Evolutionary conservation across 768 basidiomycete species (phyloP), one percentile per base, ranked within the genome.

Genomic region (Coprinopsis marcescibilis): DNA sequence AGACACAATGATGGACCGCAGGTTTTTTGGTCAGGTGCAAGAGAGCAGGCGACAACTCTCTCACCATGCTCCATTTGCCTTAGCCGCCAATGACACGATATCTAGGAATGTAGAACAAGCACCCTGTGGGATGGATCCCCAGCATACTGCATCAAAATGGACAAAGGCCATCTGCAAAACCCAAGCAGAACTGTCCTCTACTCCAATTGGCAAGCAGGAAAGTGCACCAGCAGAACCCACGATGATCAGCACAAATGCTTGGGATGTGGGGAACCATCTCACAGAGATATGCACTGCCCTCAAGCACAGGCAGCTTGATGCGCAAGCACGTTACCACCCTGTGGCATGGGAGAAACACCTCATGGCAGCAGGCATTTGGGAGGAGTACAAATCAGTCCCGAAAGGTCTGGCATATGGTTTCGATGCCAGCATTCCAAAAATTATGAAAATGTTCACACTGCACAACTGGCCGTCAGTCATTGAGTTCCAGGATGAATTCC

Each of bases 281-380:
- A 76, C 38, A 64, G 73, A 23, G 72, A 73, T 56, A 57, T 66
- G 30, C 36, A 24, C 0, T 76, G 74, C 53, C 58, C 64, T 67
- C 59, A 45, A 40, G 61, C 58, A 12, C 58, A 64, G 65, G 60
- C 52, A 17, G 42, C 45, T 3, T 54, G 49, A 57, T 0, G 56
- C 64, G 0, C 36, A 51, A 35, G 67, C 69, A 0, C 71, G 67
- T 0, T 69, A 71, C 46, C 42, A 54, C 0, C 46, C 60, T 0
- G 50, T 57, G 0, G 56, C 42, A 0, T 76, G 73, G 73, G 41
- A 61, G 1, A 1, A 5, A 0, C 45, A 52, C 0, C 61, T 72
- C 0, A 4, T 11, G 1, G 20, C 34, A 2, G 21, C 44, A 3
- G 48, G 51, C 0, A 60, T 71, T 1, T 2, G 54, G 0, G 2